Evolutionary conservation across 371 early-diverging fungal genomes (phyloP).

Genomic region (Chytridiales sp.): DNA sequence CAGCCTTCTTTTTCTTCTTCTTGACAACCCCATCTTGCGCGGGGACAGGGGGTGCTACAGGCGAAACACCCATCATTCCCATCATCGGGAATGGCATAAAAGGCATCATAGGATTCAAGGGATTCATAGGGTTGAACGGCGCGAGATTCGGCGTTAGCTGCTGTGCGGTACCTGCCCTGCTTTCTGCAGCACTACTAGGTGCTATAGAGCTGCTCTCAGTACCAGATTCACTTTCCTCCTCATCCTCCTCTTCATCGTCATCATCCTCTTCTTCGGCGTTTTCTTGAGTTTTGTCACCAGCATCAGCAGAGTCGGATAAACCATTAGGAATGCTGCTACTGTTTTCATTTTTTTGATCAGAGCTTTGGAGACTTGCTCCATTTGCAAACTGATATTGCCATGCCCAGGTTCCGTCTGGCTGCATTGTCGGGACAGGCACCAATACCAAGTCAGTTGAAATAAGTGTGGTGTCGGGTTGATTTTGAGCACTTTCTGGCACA

Average conservation of each 20-base stretch:
- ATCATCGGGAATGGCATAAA: neutral
- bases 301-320: no score
- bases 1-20: neutral
- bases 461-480: slow-evolving; percentile 4
- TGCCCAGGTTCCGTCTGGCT: slow-evolving; percentile 40
- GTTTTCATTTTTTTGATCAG: no score
- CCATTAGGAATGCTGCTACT: no score
- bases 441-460: slow-evolving; percentile 27
- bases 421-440: slow-evolving; percentile 36
- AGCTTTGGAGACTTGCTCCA: neutral
- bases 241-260: slow-evolving; percentile 12
- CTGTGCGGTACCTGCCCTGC: no score
- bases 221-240: neutral
- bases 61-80: neutral
- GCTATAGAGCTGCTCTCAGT: neutral
- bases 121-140: no score
- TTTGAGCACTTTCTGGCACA: neutral
- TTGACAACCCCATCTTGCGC: neutral
- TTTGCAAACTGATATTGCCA: slow-evolving; percentile 41
- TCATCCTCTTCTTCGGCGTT: slow-evolving; percentile 17
- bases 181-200: no score
- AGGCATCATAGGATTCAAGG: no score
- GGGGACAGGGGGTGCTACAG: neutral
- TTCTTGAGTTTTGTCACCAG: slow-evolving; percentile 22
- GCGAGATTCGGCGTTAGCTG: no score